Conservation (phyloP, 495 filamentous ascomycete species). For the Lepidopterella palustris region DNA sequence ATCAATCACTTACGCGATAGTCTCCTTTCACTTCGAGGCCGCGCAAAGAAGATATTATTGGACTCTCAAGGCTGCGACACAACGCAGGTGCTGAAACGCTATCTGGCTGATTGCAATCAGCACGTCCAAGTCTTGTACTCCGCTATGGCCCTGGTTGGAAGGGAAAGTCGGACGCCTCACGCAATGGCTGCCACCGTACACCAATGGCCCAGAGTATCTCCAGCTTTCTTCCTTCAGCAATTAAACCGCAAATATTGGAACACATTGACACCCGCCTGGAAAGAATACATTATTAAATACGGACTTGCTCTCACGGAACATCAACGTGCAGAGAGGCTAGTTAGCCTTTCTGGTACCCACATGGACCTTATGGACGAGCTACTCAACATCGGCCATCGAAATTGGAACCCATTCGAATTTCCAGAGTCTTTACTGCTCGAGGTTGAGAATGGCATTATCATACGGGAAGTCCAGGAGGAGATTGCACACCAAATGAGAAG, state of each 20-base stretch:
- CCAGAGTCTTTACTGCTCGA: constrained; percentile 57
- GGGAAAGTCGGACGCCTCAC: too few species aligned
- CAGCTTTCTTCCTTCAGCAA: constrained; percentile 21
- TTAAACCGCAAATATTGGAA: neutral
- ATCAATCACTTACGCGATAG: too few species aligned
- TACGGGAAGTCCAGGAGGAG: constrained; percentile 53
- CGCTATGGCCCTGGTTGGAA: too few species aligned
- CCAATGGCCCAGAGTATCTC: too few species aligned
- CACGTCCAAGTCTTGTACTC: too few species aligned
- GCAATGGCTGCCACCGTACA: too few species aligned
- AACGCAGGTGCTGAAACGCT: too few species aligned
- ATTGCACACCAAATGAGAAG: constrained; percentile 53
- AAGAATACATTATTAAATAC: constrained; percentile 31
- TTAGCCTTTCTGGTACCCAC: constrained; percentile 3
- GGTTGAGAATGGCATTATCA: constrained; percentile 55
- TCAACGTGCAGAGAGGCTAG: constrained; percentile 38
- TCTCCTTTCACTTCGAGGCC: too few species aligned
- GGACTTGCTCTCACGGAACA: constrained; percentile 37
- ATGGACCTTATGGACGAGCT: constrained; percentile 46
- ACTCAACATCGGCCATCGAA: constrained; percentile 45
- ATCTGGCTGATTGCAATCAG: too few species aligned
- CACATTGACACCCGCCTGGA: constrained; percentile 27
- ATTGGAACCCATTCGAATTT: constrained; percentile 47
- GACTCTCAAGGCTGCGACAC: too few species aligned
- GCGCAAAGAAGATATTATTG: too few species aligned